Base-by-base conservation (phyloP, 2,329 filamentous ascomycete genomes). In the Aspergillus neoniger region DNA sequence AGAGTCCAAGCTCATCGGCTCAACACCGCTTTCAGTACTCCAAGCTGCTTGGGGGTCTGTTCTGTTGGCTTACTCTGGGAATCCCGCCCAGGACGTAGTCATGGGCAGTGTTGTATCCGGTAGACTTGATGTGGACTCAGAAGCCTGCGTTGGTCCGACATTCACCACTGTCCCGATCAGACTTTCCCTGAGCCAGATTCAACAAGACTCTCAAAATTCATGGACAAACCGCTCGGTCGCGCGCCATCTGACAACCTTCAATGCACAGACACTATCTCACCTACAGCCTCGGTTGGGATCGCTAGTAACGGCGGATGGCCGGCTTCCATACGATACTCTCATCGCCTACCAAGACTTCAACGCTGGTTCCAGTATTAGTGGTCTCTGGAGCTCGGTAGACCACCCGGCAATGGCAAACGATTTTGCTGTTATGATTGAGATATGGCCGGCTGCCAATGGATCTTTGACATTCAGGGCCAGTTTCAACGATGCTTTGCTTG, bases 11-110 rank as follows among this genome's bases (percentile, higher is more conserved):
- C 55, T 30, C 4, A 57, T 76, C 17, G 68, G 67, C 2, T 67
- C 67, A 0, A 74, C 74, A 2, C 74, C 75, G 2, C 63, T 76
- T 28, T 69, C 74, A 0, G 66, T 76, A 4, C 65, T 77, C 8
- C 76, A 78, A 51, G 74, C 75, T 14, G 70, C 75, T 19, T 78
- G 75, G 75, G 68, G 69, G 2, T 66, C 72, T 6, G 63, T 78
- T n/a, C 57, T 78, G 1, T 55, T 70, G 4, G 57, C 69, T 23
- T 76, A 76, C 57, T 72, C 70, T 15, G 74, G 72, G 25, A 68
- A 70, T 9, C 67, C 71, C 17, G 73, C 74, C 6, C 69, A 68
- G 14, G 75, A 77, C 38, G 63, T 77, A 2, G 66, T 70, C 1
- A 73, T 77, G 58, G 74, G 73, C 17, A 77, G 70, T 54, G 71